These are phyloP conservation scores for Plenodomus tracheiphilus DNA, from an alignment of 2,329 filamentous ascomycete species.

Conservation along the genomic window DNA sequence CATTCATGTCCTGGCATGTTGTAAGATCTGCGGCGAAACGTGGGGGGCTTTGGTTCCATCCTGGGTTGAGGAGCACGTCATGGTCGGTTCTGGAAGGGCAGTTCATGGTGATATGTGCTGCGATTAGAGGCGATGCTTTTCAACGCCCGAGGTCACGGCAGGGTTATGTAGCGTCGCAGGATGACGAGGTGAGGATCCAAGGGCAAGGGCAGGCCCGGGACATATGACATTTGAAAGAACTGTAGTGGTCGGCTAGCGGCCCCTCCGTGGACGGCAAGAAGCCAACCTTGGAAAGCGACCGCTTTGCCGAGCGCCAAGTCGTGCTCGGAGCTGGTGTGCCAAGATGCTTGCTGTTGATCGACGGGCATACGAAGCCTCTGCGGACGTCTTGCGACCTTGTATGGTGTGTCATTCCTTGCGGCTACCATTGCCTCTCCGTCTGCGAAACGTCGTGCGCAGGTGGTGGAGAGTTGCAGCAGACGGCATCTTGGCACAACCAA, in stretches of 20 bases:
- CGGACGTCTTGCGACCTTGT: no score
- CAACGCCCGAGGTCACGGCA: no score
- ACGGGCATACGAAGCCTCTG: no score
- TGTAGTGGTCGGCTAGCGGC: conserved; percentile 21
- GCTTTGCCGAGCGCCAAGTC: conserved; percentile 21
- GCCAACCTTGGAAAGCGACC: conserved; percentile 21
- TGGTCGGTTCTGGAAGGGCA: conserved; percentile 37
- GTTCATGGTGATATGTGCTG: conserved; percentile 24
- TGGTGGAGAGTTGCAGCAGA: no score
- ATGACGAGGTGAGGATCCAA: conserved; percentile 19
- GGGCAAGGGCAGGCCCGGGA: conserved; percentile 12
- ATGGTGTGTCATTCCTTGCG: no score
- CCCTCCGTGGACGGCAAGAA: conserved; percentile 14
- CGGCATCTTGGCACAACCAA: no score
- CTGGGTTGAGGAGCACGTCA: conserved; percentile 27
- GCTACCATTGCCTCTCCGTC: no score
- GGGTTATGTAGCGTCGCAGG: background rate
- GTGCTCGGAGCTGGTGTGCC: no score
- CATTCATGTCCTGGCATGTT: conserved; percentile 36
- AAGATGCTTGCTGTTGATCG: no score
- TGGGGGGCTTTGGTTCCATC: conserved; percentile 38
- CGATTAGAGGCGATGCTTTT: background rate
- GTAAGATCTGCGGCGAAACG: conserved; percentile 36
- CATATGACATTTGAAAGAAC: conserved; percentile 18
- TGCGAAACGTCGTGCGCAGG: no score